A percentile compares a stretch with the other conserved stretches of the same genome.
These are phyloP conservation scores for Lasiosphaeria hispida DNA, from an alignment of 495 filamentous ascomycete genomes.

Conservation along the genomic window DNA sequence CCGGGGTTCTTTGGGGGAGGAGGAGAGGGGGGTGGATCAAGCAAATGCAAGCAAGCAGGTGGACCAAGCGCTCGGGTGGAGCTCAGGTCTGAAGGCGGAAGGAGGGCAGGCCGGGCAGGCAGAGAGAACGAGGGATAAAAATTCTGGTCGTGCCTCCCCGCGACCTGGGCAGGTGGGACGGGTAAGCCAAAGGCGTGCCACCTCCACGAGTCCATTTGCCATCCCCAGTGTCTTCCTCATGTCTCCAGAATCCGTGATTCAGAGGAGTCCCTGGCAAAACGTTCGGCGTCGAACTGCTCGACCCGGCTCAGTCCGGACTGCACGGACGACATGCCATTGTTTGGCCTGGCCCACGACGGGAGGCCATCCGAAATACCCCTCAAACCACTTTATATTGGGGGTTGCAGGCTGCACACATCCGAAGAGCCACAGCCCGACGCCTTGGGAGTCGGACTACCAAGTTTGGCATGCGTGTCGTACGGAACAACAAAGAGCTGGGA, in stretches of 20 bases:
- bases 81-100: slow-evolving; percentile 9
- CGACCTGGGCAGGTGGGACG: neutral
- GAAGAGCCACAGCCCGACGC: neutral
- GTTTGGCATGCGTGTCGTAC: neutral
- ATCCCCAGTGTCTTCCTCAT: neutral
- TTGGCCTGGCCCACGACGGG: neutral
- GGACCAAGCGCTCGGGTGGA: slow-evolving; percentile 37
- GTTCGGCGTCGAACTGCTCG: neutral
- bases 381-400: slow-evolving; percentile 12
- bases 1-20: slow-evolving; percentile 9
- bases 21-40: slow-evolving; percentile 30
- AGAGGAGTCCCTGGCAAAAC: neutral
- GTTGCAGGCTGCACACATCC: slow-evolving; percentile 13
- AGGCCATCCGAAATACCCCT: slow-evolving; percentile 10
- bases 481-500: neutral
- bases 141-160: slow-evolving; percentile 10
- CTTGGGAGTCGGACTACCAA: neutral
- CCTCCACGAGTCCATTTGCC: neutral
- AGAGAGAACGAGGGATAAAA: slow-evolving; percentile 23
- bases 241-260: too few species aligned
- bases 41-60: slow-evolving; percentile 32
- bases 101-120: neutral
- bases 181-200: neutral
- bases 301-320: slow-evolving; percentile 15
- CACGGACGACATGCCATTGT: slow-evolving; percentile 8